Percentiles rank a stretch among this genome's conserved stretches.
Evolutionary conservation across 2,329 filamentous ascomycete genomes (phyloP).

Genomic region (Exophiala dermatitidis): DNA sequence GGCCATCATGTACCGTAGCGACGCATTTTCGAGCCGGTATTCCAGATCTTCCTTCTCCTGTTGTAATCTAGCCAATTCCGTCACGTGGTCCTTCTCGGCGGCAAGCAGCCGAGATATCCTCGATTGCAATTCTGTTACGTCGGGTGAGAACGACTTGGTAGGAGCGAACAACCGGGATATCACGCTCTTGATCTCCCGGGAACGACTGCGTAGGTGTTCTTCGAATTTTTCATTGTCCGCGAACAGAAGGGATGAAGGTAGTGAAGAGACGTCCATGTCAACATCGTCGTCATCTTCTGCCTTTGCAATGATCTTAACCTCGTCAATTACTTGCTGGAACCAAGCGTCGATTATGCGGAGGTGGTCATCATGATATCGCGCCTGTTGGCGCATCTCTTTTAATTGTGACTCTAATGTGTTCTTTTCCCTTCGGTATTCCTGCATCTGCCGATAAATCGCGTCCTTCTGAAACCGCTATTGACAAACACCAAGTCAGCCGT

Average conservation of each 20-base stretch:
- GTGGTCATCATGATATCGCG: conserved; percentile 84
- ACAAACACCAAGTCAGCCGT: conserved; percentile 5
- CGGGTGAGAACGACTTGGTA: conserved; percentile 48
- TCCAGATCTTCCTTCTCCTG: conserved; percentile 78
- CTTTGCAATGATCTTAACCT: conserved; percentile 34
- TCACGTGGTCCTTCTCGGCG: conserved; percentile 70
- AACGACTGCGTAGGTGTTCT: conserved; percentile 68
- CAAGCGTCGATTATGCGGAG: conserved; percentile 83
- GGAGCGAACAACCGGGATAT: conserved; percentile 61
- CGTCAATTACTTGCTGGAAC: conserved; percentile 75
- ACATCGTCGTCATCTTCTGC: conserved; percentile 24
- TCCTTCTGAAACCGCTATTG: conserved; percentile 82
- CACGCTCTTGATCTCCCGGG: conserved; percentile 66
- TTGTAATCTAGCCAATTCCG: conserved; percentile 66
- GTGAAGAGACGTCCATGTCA: conserved; percentile 31
- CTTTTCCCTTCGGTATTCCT: conserved; percentile 91
- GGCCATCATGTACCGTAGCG: conserved; percentile 84
- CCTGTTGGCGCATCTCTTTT: conserved; percentile 69
- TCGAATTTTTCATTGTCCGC: conserved; percentile 59
- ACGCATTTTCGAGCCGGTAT: conserved; percentile 80
- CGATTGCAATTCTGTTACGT: conserved; percentile 64
- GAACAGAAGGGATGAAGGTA: conserved; percentile 50
- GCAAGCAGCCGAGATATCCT: conserved; percentile 70
- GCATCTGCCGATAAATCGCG: conserved; percentile 94
- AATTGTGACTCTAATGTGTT: conserved; percentile 71